Evolutionary conservation across 2,329 filamentous ascomycete species (phyloP).

Genomic region (Albifimbria verrucaria): DNA sequence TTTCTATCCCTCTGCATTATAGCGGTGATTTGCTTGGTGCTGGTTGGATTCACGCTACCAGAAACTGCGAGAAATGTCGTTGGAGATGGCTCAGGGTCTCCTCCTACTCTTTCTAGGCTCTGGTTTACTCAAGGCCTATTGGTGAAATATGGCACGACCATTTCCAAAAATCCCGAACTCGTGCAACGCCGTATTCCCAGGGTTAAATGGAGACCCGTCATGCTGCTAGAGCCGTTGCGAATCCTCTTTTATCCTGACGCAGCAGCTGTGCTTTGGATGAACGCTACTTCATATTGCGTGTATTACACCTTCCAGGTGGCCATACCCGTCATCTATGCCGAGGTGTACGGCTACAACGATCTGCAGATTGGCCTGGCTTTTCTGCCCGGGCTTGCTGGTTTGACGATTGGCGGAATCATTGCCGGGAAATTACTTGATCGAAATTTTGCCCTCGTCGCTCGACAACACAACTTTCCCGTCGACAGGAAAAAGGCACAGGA

Average conservation of each 20-base stretch:
- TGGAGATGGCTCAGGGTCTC: neutral
- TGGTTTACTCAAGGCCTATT: neutral
- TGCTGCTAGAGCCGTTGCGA: neutral
- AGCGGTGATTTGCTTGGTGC: neutral
- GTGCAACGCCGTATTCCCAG: neutral
- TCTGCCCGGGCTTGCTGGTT: neutral
- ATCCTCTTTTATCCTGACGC: neutral
- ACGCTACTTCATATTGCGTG: neutral
- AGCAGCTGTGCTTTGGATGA: neutral
- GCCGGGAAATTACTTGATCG: neutral
- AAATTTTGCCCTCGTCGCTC: neutral
- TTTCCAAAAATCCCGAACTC: neutral
- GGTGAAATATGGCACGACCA: neutral
- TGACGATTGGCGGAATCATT: neutral
- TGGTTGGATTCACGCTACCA: neutral
- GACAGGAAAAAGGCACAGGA: neutral
- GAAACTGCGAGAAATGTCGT: neutral
- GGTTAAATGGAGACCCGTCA: neutral
- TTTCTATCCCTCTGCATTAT: neutral
- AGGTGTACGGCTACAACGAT: neutral
- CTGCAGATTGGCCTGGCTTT: neutral
- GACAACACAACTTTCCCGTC: neutral
- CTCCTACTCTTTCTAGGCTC: neutral
- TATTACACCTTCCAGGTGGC: neutral
- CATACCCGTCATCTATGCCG: neutral